Conservation (phyloP, 176 grass and related monocot genomes). For the Aechmea fasciata region DNA sequence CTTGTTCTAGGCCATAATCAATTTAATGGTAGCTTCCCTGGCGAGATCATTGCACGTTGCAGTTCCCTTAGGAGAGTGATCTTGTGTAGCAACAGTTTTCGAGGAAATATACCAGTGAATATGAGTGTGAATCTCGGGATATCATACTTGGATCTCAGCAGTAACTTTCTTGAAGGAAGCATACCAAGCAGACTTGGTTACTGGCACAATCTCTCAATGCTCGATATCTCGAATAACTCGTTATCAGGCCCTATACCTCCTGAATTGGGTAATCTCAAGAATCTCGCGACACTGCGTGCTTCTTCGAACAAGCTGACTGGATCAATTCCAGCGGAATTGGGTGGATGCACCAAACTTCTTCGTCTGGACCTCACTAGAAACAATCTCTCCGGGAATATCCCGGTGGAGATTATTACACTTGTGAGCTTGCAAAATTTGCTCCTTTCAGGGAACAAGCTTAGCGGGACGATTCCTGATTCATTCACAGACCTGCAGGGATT, state of each 20-base stretch:
- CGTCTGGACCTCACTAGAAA: conserved; percentile 36
- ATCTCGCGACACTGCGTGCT: conserved; percentile 24
- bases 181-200: conserved; percentile 33
- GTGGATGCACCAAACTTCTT: conserved; percentile 23
- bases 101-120: conserved; percentile 20
- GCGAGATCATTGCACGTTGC: conserved; percentile 21
- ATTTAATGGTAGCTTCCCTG: conserved; percentile 28
- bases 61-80: conserved; percentile 37
- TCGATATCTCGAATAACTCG: conserved; percentile 42
- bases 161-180: conserved; percentile 35
- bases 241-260: conserved; percentile 39
- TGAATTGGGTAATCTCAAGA: conserved; percentile 33
- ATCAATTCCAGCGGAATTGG: conserved; percentile 29
- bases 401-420: conserved; percentile 26
- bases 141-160: conserved; percentile 51
- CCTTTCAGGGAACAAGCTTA: conserved; percentile 38
- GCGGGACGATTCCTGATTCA: conserved; percentile 34
- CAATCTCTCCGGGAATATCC: conserved; percentile 42
- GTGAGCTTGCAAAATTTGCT: conserved; percentile 33
- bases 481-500: conserved; percentile 29
- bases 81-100: conserved; percentile 28
- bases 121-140: conserved; percentile 23
- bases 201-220: conserved; percentile 47
- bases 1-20: conserved; percentile 37
- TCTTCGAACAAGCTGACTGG: conserved; percentile 43